Evolutionary conservation across 164 flowering plant genomes (phyloP).

Genomic region (Pachysandra terminalis): DNA sequence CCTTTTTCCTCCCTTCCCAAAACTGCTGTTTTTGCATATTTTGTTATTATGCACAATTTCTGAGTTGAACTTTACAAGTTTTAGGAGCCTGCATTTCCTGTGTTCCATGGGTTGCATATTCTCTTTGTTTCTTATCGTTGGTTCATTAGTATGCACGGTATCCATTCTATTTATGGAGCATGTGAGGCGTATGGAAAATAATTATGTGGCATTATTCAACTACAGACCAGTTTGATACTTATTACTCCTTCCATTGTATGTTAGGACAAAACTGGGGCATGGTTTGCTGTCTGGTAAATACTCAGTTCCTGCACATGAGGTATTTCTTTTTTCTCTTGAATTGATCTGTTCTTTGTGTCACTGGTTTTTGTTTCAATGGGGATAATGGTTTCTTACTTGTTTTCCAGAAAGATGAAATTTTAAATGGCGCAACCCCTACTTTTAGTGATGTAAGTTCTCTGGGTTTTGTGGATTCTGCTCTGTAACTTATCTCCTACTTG

Average conservation of each 20-base stretch:
- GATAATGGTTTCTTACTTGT: constrained; percentile 13
- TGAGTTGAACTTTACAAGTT: too few species aligned
- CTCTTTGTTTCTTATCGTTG: too few species aligned
- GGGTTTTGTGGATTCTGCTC: neutral
- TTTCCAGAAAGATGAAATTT: constrained; percentile 43
- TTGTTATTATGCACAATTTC: too few species aligned
- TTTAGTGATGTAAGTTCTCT: constrained; percentile 47
- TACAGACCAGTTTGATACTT: neutral
- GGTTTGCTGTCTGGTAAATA: constrained; percentile 96
- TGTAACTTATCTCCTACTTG: too few species aligned
- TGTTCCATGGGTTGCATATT: too few species aligned
- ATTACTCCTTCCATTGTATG: constrained; percentile 18
- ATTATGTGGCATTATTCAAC: neutral
- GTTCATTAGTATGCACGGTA: too few species aligned
- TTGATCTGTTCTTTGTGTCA: neutral
- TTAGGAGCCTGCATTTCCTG: too few species aligned
- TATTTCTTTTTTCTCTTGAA: constrained; percentile 16
- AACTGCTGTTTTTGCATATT: too few species aligned
- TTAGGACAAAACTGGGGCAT: constrained; percentile 90
- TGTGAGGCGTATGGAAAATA: too few species aligned
- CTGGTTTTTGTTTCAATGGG: constrained; percentile 1
- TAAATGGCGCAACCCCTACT: constrained; percentile 33
- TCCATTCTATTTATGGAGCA: neutral
- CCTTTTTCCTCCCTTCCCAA: too few species aligned
- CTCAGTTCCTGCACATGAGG: constrained; percentile 69